Base-by-base conservation (phyloP, 371 early-diverging fungal species). In the Syncephalis fuscata region DNA sequence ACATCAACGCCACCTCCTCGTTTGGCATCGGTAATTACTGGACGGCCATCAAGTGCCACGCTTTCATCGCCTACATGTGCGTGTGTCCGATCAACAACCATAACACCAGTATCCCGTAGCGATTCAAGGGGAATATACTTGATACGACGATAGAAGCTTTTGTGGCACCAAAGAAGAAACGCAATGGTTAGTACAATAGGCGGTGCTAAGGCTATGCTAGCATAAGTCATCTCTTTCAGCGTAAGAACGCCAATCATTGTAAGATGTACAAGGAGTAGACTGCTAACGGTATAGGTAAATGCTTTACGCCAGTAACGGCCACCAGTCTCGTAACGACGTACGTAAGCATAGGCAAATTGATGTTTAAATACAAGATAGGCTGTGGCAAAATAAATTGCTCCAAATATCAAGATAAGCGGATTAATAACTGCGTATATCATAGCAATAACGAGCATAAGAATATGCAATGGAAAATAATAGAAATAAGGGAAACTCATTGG, bases 341-440 rank as follows among this genome's bases (percentile, higher is more conserved):
- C 70, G 53, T 90, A 87, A n/a, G 85, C 81, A 57, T 84, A 89
- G 39, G 80, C 68, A 44, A 80, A 70, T 50, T 81, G 76, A 54
- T 88, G 80, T 47, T 89, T 86, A 65, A 76, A 85, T 2, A 85
- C 74, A 9, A 80, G 60, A 26, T 79, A 69, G 0, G 82, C 86
- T 22, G 85, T 57, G 0, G 65, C 59, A 62, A 76, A 94, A 58
- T 85, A 92, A 2, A 84, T 51, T 2, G 78, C 54, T 1, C 82
- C 82, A 55, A 89, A 82, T 4, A 82, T 61, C 16, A 91, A 63
- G 25, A 91, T 82, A 14, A 92, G 55, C 0, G 95, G 95, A 46
- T 85, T 78, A 27, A 92, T 82, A 16, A 78, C 76, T 19, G 88
- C 79, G 62, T 94, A 94, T 0, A 83, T 77, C 27, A 90, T 42